Conservation (phyloP, 1,284 basidiomycete genomes). For the Ceratobasidium sp. region DNA sequence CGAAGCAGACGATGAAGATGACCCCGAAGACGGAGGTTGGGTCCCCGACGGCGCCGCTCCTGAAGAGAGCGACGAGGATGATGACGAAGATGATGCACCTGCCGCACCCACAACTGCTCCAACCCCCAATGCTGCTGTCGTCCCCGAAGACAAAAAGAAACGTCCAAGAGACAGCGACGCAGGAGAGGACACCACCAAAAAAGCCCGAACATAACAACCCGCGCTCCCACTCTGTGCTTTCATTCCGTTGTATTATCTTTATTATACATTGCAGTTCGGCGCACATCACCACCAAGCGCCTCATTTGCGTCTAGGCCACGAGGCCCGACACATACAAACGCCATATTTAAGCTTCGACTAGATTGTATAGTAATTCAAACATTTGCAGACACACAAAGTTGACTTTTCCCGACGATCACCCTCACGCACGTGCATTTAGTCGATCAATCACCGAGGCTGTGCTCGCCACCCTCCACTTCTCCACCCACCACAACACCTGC, state of each 20-base stretch:
- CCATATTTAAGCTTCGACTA: not conserved
- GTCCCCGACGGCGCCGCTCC: conserved; percentile 23
- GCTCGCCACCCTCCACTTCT: not conserved
- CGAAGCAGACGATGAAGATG: conserved; percentile 22
- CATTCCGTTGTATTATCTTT: not conserved
- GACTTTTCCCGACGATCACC: too few relatives aligned
- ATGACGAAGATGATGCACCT: conserved; percentile 12
- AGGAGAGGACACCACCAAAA: conserved; percentile 14
- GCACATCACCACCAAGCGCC: not conserved
- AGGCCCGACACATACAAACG: not conserved
- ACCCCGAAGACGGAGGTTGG: conserved; percentile 8
- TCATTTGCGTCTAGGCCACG: not conserved
- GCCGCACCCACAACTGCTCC: not conserved
- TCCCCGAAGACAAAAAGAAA: conserved; percentile 24
- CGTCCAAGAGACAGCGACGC: conserved; percentile 30
- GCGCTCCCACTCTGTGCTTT: not conserved
- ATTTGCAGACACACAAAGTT: not conserved
- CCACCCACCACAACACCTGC: not conserved
- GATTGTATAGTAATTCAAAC: not conserved
- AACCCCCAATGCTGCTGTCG: not conserved
- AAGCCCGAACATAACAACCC: conserved; percentile 20
- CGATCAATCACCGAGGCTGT: conserved; percentile 4
- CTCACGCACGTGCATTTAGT: conserved; percentile 7
- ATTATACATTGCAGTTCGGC: too few relatives aligned
- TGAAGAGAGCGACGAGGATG: conserved; percentile 25